phyloP scores from a whole-genome alignment of 805 yeast species.

The Candida alai region DNA sequence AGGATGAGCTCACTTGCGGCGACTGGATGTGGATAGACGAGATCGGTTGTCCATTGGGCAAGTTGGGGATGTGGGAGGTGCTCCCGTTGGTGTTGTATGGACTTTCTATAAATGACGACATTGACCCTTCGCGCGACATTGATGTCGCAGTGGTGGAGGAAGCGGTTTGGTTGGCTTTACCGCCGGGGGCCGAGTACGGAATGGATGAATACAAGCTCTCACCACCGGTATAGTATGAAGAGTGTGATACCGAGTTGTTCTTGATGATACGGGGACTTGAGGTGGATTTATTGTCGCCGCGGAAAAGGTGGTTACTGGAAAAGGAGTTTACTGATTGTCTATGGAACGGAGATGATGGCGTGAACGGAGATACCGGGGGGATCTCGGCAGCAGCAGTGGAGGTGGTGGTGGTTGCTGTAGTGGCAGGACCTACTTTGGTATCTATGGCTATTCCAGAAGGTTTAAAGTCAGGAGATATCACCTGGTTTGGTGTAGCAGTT shows the following conservation, averaged over 20 bases:
- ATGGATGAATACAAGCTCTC: slow-evolving; percentile 55
- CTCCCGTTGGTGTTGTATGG: slow-evolving; percentile 4
- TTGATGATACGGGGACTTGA: slow-evolving; percentile 41
- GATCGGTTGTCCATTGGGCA: slow-evolving; percentile 55
- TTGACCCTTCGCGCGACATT: slow-evolving; percentile 7
- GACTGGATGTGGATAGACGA: slow-evolving; percentile 66
- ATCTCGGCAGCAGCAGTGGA: not conserved
- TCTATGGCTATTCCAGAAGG: slow-evolving; percentile 4
- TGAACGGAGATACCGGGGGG: slow-evolving; percentile 1
- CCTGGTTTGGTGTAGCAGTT: slow-evolving; percentile 2
- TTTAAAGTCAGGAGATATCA: not conserved
- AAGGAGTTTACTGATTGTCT: slow-evolving; percentile 5
- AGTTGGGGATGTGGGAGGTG: slow-evolving; percentile 42
- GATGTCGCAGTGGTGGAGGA: slow-evolving; percentile 6
- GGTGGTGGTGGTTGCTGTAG: not conserved
- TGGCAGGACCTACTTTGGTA: not conserved
- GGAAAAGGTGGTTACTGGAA: slow-evolving; percentile 11
- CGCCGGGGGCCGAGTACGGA: slow-evolving; percentile 73
- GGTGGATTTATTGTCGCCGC: slow-evolving; percentile 16
- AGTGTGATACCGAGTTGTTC: slow-evolving; percentile 37
- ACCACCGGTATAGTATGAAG: slow-evolving; percentile 33
- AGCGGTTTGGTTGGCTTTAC: slow-evolving; percentile 32
- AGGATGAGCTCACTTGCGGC: slow-evolving; percentile 54
- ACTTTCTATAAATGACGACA: slow-evolving; percentile 7
- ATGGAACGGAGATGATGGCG: slow-evolving; percentile 7